Evolutionary conservation across 78 protist species (phyloP).

Genomic region (Dictyostelium brefeldianum): DNA sequence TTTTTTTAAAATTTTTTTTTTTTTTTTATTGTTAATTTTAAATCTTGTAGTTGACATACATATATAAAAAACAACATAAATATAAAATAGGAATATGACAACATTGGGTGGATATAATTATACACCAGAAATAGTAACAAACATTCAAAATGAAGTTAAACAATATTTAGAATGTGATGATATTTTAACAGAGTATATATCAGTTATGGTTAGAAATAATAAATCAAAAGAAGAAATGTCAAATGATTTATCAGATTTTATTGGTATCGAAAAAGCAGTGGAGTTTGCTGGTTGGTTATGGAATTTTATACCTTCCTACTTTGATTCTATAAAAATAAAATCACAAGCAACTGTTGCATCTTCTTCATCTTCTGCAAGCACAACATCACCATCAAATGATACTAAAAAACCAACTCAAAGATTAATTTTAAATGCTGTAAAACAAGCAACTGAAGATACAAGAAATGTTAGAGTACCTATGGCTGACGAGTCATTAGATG

Average conservation of each 20-base stretch:
- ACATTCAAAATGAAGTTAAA: slow-evolving; percentile 50
- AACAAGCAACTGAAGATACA: slow-evolving; percentile 65
- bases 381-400: not conserved
- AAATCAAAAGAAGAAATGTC: slow-evolving; percentile 47
- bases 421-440: slow-evolving; percentile 45
- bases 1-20: not conserved
- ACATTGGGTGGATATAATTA: slow-evolving; percentile 58
- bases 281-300: slow-evolving; percentile 62
- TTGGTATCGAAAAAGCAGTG: slow-evolving; percentile 37
- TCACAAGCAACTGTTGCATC: not conserved
- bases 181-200: slow-evolving; percentile 59
- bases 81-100: not conserved
- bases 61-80: not conserved
- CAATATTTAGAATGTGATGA: slow-evolving; percentile 55
- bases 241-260: slow-evolving; percentile 44
- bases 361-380: too few relatives aligned
- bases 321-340: not conserved
- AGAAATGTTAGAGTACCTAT: slow-evolving; percentile 29
- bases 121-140: slow-evolving; percentile 37
- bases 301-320: slow-evolving; percentile 35
- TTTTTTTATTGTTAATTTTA: not conserved
- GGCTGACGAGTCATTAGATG: not conserved
- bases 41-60: not conserved
- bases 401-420: slow-evolving; percentile 33
- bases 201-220: slow-evolving; percentile 78